phyloP scores from a whole-genome alignment of 306 rosid genomes.

The Purshia tridentata region DNA sequence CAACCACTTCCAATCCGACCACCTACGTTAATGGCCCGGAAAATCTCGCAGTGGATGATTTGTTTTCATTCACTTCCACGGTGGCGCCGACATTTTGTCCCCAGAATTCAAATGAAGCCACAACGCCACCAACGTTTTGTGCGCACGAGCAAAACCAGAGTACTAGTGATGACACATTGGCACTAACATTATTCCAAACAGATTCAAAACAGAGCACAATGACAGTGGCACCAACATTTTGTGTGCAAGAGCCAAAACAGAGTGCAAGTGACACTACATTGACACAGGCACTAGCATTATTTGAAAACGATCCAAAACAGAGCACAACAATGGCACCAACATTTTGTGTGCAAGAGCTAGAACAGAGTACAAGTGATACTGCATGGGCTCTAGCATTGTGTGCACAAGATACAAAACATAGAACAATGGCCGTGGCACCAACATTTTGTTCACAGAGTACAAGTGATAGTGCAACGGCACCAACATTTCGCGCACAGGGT shows the following conservation, averaged over 20 bases:
- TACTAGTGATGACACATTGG: background rate
- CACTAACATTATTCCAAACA: background rate
- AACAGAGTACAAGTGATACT: too few relatives aligned
- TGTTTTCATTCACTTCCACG: conserved; percentile 20
- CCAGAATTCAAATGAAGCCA: background rate
- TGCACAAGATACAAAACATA: background rate
- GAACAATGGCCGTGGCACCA: background rate
- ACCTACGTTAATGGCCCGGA: background rate
- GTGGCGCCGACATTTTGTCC: background rate
- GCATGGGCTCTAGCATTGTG: too few relatives aligned
- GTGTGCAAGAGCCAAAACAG: too few relatives aligned
- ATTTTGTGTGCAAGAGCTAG: too few relatives aligned
- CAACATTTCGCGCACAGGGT: background rate
- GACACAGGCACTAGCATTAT: too few relatives aligned
- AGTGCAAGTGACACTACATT: background rate
- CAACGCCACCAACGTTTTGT: background rate
- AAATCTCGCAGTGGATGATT: background rate
- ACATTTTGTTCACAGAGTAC: background rate
- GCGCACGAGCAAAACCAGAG: background rate
- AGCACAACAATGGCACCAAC: too few relatives aligned
- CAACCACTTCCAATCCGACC: background rate
- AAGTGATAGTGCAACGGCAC: background rate
- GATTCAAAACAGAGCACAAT: background rate
- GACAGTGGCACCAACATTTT: background rate
- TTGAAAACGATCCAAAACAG: too few relatives aligned